A percentile compares a stretch with the other conserved stretches of the same genome.
Evolutionary conservation across 164 flowering plant genomes (phyloP).

Genomic region (Aristolochia californica): DNA sequence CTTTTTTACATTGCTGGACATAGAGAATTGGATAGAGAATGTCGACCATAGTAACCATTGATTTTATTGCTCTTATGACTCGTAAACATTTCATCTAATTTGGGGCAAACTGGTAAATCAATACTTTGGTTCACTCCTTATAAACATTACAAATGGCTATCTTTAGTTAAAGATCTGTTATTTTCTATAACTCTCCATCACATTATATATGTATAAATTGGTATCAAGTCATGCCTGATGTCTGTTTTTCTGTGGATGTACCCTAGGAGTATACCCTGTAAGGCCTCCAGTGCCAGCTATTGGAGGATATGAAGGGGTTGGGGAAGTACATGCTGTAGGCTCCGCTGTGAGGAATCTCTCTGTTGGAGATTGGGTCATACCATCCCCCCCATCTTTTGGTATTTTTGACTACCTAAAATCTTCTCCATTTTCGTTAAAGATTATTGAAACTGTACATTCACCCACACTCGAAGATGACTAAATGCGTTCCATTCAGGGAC

Average conservation of each 20-base stretch:
- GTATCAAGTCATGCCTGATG: neutral
- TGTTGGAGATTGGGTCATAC: constrained; percentile 88
- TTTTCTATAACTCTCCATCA: too few relatives aligned
- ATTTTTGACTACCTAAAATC: constrained; percentile 3
- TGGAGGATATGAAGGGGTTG: constrained; percentile 97
- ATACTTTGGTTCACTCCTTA: too few relatives aligned
- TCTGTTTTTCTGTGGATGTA: neutral
- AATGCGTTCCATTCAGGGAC: constrained; percentile 39
- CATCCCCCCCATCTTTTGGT: constrained; percentile 88
- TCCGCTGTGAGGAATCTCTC: constrained; percentile 57
- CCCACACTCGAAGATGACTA: constrained; percentile 7
- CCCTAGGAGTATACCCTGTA: constrained; percentile 83
- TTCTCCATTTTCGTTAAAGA: neutral
- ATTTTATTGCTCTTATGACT: too few relatives aligned
- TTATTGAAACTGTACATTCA: too few relatives aligned
- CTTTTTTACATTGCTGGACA: too few relatives aligned
- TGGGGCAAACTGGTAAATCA: too few relatives aligned
- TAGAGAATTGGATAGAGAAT: too few relatives aligned
- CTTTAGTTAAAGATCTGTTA: too few relatives aligned
- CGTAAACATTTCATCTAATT: too few relatives aligned
- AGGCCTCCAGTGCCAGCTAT: constrained; percentile 84
- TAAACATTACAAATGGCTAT: too few relatives aligned
- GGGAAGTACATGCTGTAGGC: constrained; percentile 68
- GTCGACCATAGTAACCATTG: too few relatives aligned
- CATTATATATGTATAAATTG: too few relatives aligned